Evolutionary conservation across 179 eudicot species (phyloP).

Genomic region (Corrigiola litoralis): DNA sequence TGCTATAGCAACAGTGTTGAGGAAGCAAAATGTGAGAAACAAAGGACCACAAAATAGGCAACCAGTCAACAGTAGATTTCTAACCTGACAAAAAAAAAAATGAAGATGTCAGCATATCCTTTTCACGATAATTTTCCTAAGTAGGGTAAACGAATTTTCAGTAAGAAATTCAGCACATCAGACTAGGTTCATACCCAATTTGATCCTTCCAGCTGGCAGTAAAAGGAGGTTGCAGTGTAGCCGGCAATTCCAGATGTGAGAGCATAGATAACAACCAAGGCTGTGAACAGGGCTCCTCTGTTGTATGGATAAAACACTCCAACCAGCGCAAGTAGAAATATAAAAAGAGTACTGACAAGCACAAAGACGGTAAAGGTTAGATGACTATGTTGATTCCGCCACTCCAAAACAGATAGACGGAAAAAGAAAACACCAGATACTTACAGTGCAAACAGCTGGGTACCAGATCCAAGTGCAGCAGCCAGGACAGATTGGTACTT

Average conservation of each 20-base stretch:
- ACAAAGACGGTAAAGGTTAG: constrained; percentile 9
- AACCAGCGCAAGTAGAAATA: constrained; percentile 39
- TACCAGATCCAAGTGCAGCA: constrained; percentile 46
- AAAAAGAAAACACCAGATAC: background rate
- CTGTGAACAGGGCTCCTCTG: constrained; percentile 44
- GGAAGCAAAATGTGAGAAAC: constrained; percentile 45
- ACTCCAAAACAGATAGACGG: background rate
- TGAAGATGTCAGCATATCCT: background rate
- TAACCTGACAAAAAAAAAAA: constrained; percentile 31
- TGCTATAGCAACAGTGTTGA: constrained; percentile 43
- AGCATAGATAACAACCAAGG: constrained; percentile 43
- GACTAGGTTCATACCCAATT: constrained; percentile 32
- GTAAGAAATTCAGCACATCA: background rate
- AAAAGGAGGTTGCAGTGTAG: constrained; percentile 41
- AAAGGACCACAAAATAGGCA: constrained; percentile 42
- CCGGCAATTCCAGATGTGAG: constrained; percentile 51
- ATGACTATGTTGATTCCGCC: background rate
- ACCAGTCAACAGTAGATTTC: constrained; percentile 40
- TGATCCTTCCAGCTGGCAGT: constrained; percentile 43
- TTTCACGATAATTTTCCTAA: background rate
- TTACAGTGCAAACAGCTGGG: constrained; percentile 45
- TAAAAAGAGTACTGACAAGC: constrained; percentile 34
- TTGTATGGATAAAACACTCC: constrained; percentile 47
- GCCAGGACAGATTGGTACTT: constrained; percentile 39
- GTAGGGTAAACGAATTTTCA: background rate